Evolutionary conservation across 2,329 filamentous ascomycete genomes (phyloP).

Genomic region (Dryadomyces quercus-mongolicae): DNA sequence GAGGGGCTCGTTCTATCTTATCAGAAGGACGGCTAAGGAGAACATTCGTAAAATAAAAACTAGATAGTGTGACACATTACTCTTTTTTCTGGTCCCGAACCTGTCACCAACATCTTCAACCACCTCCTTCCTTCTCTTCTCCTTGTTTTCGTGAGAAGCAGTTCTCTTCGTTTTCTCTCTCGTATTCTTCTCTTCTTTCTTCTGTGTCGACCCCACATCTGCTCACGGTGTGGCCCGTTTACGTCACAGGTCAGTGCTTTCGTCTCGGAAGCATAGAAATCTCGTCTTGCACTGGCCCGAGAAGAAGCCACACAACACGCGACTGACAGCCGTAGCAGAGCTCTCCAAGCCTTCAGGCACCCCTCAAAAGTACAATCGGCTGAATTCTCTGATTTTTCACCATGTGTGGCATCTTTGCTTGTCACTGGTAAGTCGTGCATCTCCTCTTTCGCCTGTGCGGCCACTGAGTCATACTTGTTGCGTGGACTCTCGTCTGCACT

Average conservation of each 20-base stretch:
- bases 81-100: background rate
- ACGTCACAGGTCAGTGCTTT: background rate
- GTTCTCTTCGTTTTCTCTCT: background rate
- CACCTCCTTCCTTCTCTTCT: background rate
- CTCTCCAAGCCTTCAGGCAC: background rate
- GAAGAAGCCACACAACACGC: background rate
- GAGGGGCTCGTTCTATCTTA: background rate
- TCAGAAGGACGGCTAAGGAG: background rate
- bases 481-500: conserved; percentile 17
- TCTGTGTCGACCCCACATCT: background rate
- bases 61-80: background rate
- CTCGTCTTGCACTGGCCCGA: background rate
- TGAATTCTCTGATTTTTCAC: conserved; percentile 10
- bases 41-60: background rate
- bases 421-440: conserved; percentile 58
- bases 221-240: background rate
- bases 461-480: conserved; percentile 10
- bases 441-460: conserved; percentile 22
- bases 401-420: conserved; percentile 97
- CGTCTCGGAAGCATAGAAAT: background rate
- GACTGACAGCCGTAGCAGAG: background rate
- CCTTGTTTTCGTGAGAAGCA: background rate
- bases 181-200: background rate
- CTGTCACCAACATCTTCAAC: background rate
- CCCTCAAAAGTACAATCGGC: background rate